phyloP scores from a whole-genome alignment of 306 rosid species.

The Citrullus colocynthis region DNA sequence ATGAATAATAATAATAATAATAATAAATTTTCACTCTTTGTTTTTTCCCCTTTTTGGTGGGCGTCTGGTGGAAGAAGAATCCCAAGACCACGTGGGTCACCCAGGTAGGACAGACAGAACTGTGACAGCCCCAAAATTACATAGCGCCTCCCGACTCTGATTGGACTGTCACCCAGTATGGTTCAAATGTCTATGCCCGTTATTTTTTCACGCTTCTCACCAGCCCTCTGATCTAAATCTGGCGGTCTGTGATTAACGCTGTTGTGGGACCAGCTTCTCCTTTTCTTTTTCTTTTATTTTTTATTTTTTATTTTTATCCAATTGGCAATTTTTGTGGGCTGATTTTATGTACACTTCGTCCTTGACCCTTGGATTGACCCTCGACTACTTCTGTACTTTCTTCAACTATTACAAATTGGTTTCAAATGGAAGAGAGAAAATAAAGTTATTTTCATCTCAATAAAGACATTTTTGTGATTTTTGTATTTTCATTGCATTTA shows the following conservation, averaged over 20 bases:
- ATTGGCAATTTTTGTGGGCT: background rate
- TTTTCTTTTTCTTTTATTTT: background rate
- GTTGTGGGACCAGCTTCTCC: background rate
- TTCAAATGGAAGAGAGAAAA: background rate
- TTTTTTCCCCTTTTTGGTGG: background rate
- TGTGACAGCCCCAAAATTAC: constrained; percentile 4
- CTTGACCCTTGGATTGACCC: constrained; percentile 2
- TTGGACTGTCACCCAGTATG: constrained; percentile 4
- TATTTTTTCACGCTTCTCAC: background rate
- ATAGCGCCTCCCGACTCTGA: constrained; percentile 1
- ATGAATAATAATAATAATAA: no score
- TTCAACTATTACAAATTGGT: background rate
- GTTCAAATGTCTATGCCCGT: background rate
- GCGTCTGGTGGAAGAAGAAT: background rate
- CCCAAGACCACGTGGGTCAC: constrained; percentile 11
- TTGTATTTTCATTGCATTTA: background rate
- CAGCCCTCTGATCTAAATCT: background rate
- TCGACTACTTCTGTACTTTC: background rate
- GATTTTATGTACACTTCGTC: background rate
- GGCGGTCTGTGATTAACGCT: background rate
- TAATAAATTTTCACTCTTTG: no score
- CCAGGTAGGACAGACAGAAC: background rate
- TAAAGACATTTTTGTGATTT: background rate
- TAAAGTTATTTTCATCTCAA: background rate
- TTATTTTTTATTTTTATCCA: background rate